Conservation (phyloP, 805 yeast genomes). For the Candida qinlingensis region DNA sequence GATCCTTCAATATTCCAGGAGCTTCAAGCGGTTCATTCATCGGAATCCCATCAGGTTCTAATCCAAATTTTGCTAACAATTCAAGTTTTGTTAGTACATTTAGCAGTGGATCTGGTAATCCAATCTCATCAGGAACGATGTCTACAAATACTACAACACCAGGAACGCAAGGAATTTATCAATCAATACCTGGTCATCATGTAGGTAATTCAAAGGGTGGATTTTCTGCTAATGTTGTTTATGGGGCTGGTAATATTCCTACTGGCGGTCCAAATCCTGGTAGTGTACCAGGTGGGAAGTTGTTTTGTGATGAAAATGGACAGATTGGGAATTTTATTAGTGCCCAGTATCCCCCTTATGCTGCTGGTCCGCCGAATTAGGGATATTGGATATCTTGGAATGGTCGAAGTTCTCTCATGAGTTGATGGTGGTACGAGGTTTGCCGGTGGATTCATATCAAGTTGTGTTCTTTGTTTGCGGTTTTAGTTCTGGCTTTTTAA, state of each 20-base stretch:
- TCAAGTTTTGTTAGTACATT: not conserved
- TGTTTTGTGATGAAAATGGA: conserved; percentile 5
- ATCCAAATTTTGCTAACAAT: not conserved
- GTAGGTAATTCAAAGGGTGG: no score
- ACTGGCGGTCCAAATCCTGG: not conserved
- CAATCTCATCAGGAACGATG: not conserved
- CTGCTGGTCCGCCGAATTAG: conserved; percentile 2
- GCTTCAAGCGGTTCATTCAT: not conserved
- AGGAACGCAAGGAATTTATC: not conserved
- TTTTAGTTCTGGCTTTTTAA: no score
- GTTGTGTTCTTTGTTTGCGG: no score
- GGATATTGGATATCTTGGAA: not conserved
- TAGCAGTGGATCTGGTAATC: not conserved
- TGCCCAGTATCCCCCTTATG: not conserved
- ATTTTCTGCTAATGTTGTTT: no score
- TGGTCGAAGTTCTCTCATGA: no score
- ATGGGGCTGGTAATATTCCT: not conserved
- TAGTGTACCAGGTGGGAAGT: not conserved
- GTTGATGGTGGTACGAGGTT: not conserved
- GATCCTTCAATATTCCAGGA: not conserved
- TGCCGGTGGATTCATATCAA: not conserved
- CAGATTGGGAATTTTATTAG: conserved; percentile 1
- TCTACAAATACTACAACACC: not conserved
- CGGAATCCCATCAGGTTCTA: not conserved
- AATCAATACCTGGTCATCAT: not conserved